A percentile compares a stretch with the other conserved stretches of the same genome.
phyloP scores from a whole-genome alignment of 257 asterid genomes.

The Eucommia ulmoides region DNA sequence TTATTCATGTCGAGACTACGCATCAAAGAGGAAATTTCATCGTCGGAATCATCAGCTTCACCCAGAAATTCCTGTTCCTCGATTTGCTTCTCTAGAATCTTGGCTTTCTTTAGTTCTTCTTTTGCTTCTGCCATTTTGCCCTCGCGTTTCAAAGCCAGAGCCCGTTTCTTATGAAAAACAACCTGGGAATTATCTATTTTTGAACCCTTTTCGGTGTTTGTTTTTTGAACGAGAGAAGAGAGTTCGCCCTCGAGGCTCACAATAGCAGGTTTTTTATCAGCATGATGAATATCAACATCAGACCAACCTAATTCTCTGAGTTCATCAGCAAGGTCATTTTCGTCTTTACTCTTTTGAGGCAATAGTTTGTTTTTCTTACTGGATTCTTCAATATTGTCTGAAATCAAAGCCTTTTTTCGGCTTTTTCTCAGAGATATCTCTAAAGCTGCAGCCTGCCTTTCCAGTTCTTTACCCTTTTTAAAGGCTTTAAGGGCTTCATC shows the following conservation, averaged over 20 bases:
- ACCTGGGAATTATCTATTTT: conserved; percentile 57
- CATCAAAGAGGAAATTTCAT: conserved; percentile 58
- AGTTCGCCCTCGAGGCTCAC: conserved; percentile 78
- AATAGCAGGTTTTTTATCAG: conserved; percentile 43
- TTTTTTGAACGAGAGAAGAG: conserved; percentile 56
- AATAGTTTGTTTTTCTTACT: conserved; percentile 24
- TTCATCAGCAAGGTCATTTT: conserved; percentile 69
- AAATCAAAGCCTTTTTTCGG: conserved; percentile 54
- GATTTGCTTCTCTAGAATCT: conserved; percentile 76
- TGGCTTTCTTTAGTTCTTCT: conserved; percentile 88
- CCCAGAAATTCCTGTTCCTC: conserved; percentile 92
- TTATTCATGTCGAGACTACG: conserved; percentile 52
- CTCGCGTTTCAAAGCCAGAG: conserved; percentile 80
- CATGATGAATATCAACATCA: conserved; percentile 57
- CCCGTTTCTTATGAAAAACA: conserved; percentile 68
- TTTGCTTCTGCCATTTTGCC: conserved; percentile 86
- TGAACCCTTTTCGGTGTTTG: conserved; percentile 33
- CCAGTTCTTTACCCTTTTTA: conserved; percentile 91
- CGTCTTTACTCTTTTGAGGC: conserved; percentile 33
- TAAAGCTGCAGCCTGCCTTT: conserved; percentile 83
- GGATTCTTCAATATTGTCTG: conserved; percentile 20
- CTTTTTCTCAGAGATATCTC: conserved; percentile 61
- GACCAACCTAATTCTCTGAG: conserved; percentile 96
- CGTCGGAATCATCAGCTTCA: conserved; percentile 74
- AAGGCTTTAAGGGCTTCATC: conserved; percentile 85